phyloP scores from a whole-genome alignment of 2,329 filamentous ascomycete species.

The Cladorrhinum sp. region DNA sequence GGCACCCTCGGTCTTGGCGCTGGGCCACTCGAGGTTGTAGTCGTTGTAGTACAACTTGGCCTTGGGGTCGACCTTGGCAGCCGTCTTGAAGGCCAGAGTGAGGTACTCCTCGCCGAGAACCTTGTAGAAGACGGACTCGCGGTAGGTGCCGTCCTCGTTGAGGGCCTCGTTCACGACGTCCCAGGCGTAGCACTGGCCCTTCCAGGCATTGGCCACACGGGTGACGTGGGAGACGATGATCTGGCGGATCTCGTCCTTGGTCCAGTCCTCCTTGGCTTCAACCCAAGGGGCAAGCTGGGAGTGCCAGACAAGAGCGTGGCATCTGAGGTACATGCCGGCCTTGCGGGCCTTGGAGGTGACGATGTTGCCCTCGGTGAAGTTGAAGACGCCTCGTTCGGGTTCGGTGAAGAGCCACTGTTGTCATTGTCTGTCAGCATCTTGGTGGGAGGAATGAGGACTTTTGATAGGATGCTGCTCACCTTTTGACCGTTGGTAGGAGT shows the following conservation, averaged over 20 bases:
- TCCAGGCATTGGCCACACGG: constrained; percentile 46
- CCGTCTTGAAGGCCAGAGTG: constrained; percentile 50
- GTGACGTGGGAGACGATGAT: constrained; percentile 54
- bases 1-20: constrained; percentile 44
- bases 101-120: constrained; percentile 53
- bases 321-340: constrained; percentile 49
- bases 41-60: constrained; percentile 61
- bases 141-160: constrained; percentile 52
- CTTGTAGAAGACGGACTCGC: constrained; percentile 47
- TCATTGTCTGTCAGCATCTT: not conserved
- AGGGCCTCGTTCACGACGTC: constrained; percentile 59
- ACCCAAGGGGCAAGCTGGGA: constrained; percentile 52
- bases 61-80: constrained; percentile 44
- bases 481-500: constrained; percentile 60
- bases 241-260: constrained; percentile 47
- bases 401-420: constrained; percentile 56
- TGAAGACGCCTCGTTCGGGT: constrained; percentile 56
- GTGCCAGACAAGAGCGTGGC: constrained; percentile 53
- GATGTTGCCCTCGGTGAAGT: constrained; percentile 57
- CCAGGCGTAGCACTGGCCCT: constrained; percentile 52
- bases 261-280: constrained; percentile 40
- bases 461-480: constrained; percentile 6
- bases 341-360: constrained; percentile 43
- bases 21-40: constrained; percentile 52
- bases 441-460: not conserved